phyloP scores from a whole-genome alignment of 352 stramenopile species.

The Halophytophthora batemanensis region DNA sequence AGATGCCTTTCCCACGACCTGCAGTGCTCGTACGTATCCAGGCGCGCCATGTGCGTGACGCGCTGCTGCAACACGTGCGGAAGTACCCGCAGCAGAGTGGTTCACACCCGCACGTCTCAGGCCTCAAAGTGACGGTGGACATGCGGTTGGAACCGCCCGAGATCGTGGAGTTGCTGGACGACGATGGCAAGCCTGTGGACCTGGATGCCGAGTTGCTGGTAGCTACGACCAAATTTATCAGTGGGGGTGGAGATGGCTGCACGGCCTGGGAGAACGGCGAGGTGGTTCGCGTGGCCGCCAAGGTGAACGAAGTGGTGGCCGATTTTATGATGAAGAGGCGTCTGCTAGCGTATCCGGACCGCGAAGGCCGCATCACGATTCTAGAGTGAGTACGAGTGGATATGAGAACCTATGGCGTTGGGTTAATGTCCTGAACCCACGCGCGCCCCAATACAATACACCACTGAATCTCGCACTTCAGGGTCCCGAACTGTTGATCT shows the following conservation, averaged over 20 bases:
- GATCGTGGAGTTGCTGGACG: slow-evolving; percentile 45
- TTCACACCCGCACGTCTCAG: slow-evolving; percentile 80
- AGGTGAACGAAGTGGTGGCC: slow-evolving; percentile 48
- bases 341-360: slow-evolving; percentile 53
- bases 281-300: slow-evolving; percentile 43
- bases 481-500: too few species aligned
- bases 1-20: slow-evolving; percentile 83
- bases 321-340: slow-evolving; percentile 69
- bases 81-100: slow-evolving; percentile 77
- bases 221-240: slow-evolving; percentile 80
- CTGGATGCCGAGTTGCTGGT: slow-evolving; percentile 53
- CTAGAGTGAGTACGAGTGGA: slow-evolving; percentile 44
- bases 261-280: slow-evolving; percentile 64
- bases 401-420: too few species aligned
- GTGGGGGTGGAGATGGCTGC: slow-evolving; percentile 71
- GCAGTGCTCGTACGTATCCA: slow-evolving; percentile 69
- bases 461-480: too few species aligned
- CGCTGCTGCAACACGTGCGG: slow-evolving; percentile 70
- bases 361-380: slow-evolving; percentile 60
- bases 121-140: slow-evolving; percentile 41
- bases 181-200: slow-evolving; percentile 46
- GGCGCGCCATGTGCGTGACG: slow-evolving; percentile 59
- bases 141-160: slow-evolving; percentile 12
- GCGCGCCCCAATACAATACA: too few species aligned
- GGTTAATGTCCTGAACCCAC: too few species aligned